phyloP scores from a whole-genome alignment of 441 rosid genomes.

The Erodium trifolium region DNA sequence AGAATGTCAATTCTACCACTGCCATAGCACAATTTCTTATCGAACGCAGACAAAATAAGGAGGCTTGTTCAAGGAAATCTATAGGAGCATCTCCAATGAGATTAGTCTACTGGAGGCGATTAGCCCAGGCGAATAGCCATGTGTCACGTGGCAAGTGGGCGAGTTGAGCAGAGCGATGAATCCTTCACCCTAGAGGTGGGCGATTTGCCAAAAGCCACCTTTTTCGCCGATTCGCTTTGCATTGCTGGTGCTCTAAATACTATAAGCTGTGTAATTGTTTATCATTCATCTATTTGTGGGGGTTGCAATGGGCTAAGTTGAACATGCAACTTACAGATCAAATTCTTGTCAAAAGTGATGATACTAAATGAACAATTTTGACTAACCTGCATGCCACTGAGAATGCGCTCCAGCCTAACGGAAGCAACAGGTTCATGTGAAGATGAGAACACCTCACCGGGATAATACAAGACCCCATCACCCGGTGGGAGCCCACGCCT shows the following conservation, averaged over 20 bases:
- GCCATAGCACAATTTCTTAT: neutral
- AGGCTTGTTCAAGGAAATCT: neutral
- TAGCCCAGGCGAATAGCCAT: no score
- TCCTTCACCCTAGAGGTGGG: no score
- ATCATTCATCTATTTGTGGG: neutral
- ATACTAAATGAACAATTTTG: neutral
- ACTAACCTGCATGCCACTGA: conserved; percentile 81
- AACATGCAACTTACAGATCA: neutral
- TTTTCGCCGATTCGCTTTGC: no score
- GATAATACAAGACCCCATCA: conserved; percentile 80
- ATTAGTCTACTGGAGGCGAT: no score
- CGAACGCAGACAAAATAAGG: neutral
- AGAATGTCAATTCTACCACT: neutral
- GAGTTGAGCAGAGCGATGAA: no score
- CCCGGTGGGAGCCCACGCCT: conserved; percentile 93
- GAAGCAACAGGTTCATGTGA: conserved; percentile 82
- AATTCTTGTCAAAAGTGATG: neutral
- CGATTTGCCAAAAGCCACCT: no score
- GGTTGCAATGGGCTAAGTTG: neutral
- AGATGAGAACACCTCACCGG: conserved; percentile 88
- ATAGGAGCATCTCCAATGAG: neutral
- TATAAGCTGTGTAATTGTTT: neutral
- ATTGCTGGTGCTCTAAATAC: neutral
- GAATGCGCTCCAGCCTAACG: conserved; percentile 76
- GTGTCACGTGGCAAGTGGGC: no score